phyloP scores from a whole-genome alignment of 495 filamentous ascomycete genomes.

The Trichocladium uniseriatum region DNA sequence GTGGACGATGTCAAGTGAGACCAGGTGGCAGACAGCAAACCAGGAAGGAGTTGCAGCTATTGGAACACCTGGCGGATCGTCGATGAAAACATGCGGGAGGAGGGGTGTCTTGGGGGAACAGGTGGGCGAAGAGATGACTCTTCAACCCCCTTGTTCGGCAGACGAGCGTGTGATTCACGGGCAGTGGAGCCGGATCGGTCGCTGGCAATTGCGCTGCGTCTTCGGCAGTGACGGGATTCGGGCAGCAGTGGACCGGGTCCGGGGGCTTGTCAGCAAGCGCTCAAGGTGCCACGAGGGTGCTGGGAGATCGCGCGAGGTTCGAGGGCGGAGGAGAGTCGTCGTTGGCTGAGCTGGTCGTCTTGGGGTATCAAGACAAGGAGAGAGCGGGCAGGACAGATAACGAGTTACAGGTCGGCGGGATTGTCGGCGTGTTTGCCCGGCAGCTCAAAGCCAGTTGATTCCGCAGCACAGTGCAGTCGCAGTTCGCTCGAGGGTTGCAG shows the following conservation, averaged over 20 bases:
- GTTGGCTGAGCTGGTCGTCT: constrained; percentile 8
- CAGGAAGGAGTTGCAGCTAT: constrained; percentile 23
- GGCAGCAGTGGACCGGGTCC: constrained; percentile 14
- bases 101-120: constrained; percentile 28
- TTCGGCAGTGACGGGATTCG: constrained; percentile 8
- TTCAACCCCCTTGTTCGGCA: constrained; percentile 35
- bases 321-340: neutral
- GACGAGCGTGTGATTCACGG: constrained; percentile 27
- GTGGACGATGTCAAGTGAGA: constrained; percentile 8
- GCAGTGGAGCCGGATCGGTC: constrained; percentile 20
- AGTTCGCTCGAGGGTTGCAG: neutral
- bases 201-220: constrained; percentile 18
- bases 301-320: neutral
- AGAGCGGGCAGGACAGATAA: neutral
- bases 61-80: constrained; percentile 30
- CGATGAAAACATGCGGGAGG: constrained; percentile 36
- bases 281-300: constrained; percentile 8
- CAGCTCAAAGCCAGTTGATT: constrained; percentile 15
- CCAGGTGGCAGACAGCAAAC: constrained; percentile 31
- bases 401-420: neutral
- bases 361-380: neutral
- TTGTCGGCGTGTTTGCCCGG: neutral
- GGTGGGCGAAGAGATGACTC: constrained; percentile 42
- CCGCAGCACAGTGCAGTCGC: constrained; percentile 12
- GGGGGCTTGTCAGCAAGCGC: constrained; percentile 5